These are phyloP conservation scores for Tylopilus rubrobrunneus DNA, from an alignment of 768 basidiomycete species.

Conservation along the genomic window DNA sequence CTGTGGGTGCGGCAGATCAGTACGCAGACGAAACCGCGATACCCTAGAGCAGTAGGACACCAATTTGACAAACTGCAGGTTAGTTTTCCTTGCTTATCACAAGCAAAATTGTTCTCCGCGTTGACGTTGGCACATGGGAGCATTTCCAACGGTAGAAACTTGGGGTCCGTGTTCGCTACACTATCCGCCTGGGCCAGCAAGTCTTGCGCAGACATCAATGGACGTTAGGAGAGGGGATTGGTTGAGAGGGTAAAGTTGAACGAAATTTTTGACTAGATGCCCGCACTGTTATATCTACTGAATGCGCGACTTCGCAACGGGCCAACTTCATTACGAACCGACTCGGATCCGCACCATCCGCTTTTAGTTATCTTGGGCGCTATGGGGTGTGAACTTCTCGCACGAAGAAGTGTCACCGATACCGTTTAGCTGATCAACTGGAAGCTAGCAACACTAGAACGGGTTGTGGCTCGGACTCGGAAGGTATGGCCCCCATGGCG, in stretches of 20 bases:
- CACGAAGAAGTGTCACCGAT: background rate
- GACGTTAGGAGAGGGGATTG: constrained; percentile 5
- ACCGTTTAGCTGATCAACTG: background rate
- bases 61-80: constrained; percentile 30
- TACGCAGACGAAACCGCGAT: background rate
- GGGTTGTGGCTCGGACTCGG: background rate
- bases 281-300: background rate
- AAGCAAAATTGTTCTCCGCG: constrained; percentile 17
- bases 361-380: too few species aligned
- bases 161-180: constrained; percentile 9
- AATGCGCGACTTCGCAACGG: too few species aligned
- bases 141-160: constrained; percentile 22
- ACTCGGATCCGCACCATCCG: too few species aligned
- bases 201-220: constrained; percentile 8
- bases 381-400: background rate
- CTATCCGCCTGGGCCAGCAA: constrained; percentile 8
- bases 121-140: constrained; percentile 38
- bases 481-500: background rate
- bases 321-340: too few species aligned
- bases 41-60: constrained; percentile 45
- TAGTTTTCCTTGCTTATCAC: constrained; percentile 30
- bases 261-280: background rate
- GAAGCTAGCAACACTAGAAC: background rate
- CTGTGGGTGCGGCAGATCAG: constrained; percentile 13
- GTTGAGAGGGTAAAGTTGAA: background rate